phyloP scores from a whole-genome alignment of 129 eudicot species.

The Calendula officinalis region DNA sequence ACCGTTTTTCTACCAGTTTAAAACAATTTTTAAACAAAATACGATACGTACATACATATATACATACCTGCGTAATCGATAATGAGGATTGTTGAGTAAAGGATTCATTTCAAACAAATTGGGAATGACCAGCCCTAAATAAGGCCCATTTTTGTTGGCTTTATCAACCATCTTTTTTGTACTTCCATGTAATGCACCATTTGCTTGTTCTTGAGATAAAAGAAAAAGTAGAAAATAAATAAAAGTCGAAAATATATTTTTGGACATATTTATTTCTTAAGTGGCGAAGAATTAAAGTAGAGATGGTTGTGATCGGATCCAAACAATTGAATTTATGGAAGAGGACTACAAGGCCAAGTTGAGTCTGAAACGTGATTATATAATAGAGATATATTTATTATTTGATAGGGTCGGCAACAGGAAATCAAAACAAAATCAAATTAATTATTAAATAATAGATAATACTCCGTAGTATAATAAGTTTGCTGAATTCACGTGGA shows the following conservation, averaged over 20 bases:
- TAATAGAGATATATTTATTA: too few species aligned
- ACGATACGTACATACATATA: neutral
- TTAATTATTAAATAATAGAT: too few species aligned
- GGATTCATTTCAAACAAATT: conserved; percentile 66
- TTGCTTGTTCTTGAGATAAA: conserved; percentile 24
- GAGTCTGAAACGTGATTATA: neutral
- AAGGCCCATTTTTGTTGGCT: conserved; percentile 53
- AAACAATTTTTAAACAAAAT: neutral
- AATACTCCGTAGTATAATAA: too few species aligned
- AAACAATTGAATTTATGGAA: conserved; percentile 16
- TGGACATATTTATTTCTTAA: conserved; percentile 9
- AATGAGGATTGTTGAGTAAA: conserved; percentile 49
- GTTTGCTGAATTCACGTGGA: too few species aligned
- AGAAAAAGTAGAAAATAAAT: conserved; percentile 4
- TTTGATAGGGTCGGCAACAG: too few species aligned
- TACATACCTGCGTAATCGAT: conserved; percentile 47
- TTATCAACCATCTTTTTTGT: conserved; percentile 32
- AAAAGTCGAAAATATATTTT: conserved; percentile 1
- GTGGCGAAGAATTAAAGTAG: neutral
- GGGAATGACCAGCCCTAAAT: conserved; percentile 62
- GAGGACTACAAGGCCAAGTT: neutral
- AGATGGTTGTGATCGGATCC: neutral
- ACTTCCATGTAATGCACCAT: conserved; percentile 35
- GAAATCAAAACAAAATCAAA: too few species aligned
- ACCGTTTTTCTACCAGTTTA: neutral